Evolutionary conservation across 129 eudicot species (phyloP), one percentile per base, ranked within the genome.

Genomic region (Chrysanthemum makinoi): DNA sequence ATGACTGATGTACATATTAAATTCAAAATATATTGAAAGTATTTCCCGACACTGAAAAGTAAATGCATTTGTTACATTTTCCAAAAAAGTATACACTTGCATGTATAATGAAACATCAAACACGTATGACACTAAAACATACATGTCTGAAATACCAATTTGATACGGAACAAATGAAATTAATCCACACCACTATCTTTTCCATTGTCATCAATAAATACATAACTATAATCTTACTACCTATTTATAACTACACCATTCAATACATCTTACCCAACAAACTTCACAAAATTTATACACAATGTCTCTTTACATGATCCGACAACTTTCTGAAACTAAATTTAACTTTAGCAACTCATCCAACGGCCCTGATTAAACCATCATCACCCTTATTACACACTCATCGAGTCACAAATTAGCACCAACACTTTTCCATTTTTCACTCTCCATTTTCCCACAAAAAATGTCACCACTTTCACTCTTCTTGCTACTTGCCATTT

Each of bases 401-500:
- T 46, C 51, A 10, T 30, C 12, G 18, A 73, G 8, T 54, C 62
- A 39, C 73, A 39, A 39, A 39, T 26, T 24, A 26, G 28, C 47
- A 51, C 53, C 46, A 33, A 11, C 58, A 5, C 74, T 74, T 75
- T 44, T 78, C 78, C 53, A 79, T 68, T 64, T 69, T 54, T 12
- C 73, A 33, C 47, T 15, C 68, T 46, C 65, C 13, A 18, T 62
- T 71, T 55, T 14, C 69, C 77, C 71, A 50, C 13, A 66, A 74
- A 81, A 75, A 72, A 83, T 78, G 73, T 61, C 80, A 56, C 73
- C 82, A 17, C 55, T 72, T 5, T 39, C 59, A 3, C 39, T 75
- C 56, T 39, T 72, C 35, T 1, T 79, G 10, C 46, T 39, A 39
- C 10, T 39, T 65, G 52, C 75, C 74, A 63, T 84, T 69, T 65